These are phyloP conservation scores for Fusarium subtropicale DNA, from an alignment of 2,329 filamentous ascomycete genomes.

Conservation along the genomic window DNA sequence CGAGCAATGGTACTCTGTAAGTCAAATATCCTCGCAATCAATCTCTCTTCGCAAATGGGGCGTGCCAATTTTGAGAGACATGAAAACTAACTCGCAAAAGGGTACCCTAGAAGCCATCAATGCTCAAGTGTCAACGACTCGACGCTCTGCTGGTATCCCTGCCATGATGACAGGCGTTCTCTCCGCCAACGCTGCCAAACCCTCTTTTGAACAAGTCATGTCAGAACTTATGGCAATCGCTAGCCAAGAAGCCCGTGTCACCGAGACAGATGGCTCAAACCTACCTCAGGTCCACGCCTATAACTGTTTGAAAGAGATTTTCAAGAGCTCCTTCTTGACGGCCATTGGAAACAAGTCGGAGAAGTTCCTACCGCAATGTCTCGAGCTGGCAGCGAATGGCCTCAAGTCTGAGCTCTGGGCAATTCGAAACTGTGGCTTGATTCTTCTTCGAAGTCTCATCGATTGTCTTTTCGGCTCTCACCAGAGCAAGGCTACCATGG, in stretches of 20 bases:
- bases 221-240: constrained; percentile 70
- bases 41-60: neutral
- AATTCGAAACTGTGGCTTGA: constrained; percentile 90
- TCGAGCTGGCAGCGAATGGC: constrained; percentile 83
- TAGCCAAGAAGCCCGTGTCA: constrained; percentile 62
- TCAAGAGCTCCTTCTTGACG: constrained; percentile 82
- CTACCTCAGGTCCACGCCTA: constrained; percentile 93
- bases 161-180: constrained; percentile 86
- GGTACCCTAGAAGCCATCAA: constrained; percentile 77
- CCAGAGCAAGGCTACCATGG: constrained; percentile 73
- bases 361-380: constrained; percentile 75
- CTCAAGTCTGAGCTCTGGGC: constrained; percentile 90
- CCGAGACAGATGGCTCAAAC: constrained; percentile 71
- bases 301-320: constrained; percentile 92
- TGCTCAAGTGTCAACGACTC: constrained; percentile 82
- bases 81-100: constrained; percentile 51
- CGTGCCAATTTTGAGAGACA: neutral
- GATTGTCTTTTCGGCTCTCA: constrained; percentile 81
- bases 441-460: constrained; percentile 87
- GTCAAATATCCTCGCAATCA: neutral
- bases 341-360: constrained; percentile 79
- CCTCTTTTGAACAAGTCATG: constrained; percentile 75
- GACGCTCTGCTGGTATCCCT: constrained; percentile 91
- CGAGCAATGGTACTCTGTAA: constrained; percentile 76
- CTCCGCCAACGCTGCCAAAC: constrained; percentile 68